Evolutionary conservation across 495 filamentous ascomycete species (phyloP).

Genomic region (Cetradonia linearis): DNA sequence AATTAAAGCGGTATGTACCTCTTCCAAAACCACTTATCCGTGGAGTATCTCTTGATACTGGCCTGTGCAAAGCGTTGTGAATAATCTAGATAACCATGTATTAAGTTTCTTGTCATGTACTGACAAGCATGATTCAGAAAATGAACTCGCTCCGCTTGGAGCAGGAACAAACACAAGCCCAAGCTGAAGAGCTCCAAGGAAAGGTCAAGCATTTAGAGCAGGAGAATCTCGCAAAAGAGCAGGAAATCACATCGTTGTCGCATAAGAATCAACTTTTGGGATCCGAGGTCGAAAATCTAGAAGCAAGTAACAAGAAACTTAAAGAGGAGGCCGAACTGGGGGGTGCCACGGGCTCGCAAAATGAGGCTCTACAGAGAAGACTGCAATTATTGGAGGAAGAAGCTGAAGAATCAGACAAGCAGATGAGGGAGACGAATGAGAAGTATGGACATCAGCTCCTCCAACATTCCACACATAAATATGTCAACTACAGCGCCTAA

Average conservation of each 20-base stretch:
- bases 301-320: slow-evolving; percentile 60
- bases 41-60: no score
- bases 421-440: slow-evolving; percentile 90
- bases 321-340: slow-evolving; percentile 70
- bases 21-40: background rate
- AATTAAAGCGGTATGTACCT: slow-evolving; percentile 28
- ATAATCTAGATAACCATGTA: background rate
- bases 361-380: slow-evolving; percentile 80
- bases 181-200: slow-evolving; percentile 75
- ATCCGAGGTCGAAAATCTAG: slow-evolving; percentile 79
- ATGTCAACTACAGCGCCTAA: background rate
- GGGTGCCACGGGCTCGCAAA: slow-evolving; percentile 65
- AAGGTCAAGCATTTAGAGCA: slow-evolving; percentile 87
- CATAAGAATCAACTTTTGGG: slow-evolving; percentile 91
- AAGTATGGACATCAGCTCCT: slow-evolving; percentile 54
- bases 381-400: slow-evolving; percentile 95
- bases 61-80: background rate
- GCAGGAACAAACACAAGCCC: slow-evolving; percentile 67
- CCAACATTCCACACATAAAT: background rate
- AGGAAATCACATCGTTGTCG: slow-evolving; percentile 88
- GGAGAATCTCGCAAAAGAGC: slow-evolving; percentile 91
- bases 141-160: slow-evolving; percentile 87
- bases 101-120: background rate
- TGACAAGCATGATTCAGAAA: slow-evolving; percentile 47
- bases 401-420: slow-evolving; percentile 89